phyloP scores from a whole-genome alignment of 1,284 basidiomycete species.

The Pascua sp. region DNA sequence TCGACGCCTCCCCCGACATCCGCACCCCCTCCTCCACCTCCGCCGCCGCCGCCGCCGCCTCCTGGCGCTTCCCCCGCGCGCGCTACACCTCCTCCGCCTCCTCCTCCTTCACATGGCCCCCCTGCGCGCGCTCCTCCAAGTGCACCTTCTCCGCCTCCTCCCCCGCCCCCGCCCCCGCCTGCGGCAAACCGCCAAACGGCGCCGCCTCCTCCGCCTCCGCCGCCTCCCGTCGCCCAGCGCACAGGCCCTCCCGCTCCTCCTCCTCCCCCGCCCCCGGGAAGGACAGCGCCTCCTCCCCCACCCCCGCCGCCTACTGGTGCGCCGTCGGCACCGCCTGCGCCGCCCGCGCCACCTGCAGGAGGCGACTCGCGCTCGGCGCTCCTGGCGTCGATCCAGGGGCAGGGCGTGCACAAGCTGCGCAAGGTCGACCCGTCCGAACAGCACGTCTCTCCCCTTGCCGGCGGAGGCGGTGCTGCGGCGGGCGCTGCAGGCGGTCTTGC shows the following conservation, averaged over 20 bases:
- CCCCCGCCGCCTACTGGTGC: conserved; percentile 46
- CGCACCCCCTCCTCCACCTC: conserved; percentile 20
- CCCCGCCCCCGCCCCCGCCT: conserved; percentile 33
- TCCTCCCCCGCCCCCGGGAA: conserved; percentile 61
- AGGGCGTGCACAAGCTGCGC: conserved; percentile 66
- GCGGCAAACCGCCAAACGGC: conserved; percentile 21
- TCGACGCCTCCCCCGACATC: conserved; percentile 23
- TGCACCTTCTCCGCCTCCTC: conserved; percentile 36
- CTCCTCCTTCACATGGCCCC: conserved; percentile 15
- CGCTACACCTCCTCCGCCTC: conserved; percentile 16
- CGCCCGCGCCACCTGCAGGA: conserved; percentile 38
- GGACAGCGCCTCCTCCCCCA: conserved; percentile 62
- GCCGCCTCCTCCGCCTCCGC: conserved; percentile 48
- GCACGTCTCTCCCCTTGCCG: conserved; percentile 50
- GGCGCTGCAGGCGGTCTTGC: conserved; percentile 50
- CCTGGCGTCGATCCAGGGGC: conserved; percentile 65
- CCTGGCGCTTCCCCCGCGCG: conserved; percentile 36
- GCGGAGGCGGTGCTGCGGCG: conserved; percentile 52
- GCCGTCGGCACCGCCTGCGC: conserved; percentile 30
- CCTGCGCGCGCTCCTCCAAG: conserved; percentile 23
- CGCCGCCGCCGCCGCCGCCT: conserved; percentile 46
- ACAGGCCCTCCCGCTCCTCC: conserved; percentile 74
- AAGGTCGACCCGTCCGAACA: conserved; percentile 55
- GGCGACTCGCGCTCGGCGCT: conserved; percentile 58
- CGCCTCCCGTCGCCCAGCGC: conserved; percentile 72